Conservation (phyloP, 1,284 basidiomycete genomes). For the Dichomitus squalens region DNA sequence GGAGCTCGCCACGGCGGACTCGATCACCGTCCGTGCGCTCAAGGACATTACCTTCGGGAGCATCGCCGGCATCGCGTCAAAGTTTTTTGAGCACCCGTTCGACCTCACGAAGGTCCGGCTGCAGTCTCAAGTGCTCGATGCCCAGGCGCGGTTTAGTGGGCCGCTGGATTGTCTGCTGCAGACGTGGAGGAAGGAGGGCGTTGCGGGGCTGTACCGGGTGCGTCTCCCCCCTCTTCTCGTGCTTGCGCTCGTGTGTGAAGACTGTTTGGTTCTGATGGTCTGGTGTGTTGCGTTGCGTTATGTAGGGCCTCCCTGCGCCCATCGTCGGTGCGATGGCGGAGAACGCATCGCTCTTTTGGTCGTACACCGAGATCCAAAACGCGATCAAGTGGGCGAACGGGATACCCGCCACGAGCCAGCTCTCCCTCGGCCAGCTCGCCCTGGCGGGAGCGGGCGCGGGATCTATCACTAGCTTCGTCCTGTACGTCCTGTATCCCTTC, state of each 20-base stretch:
- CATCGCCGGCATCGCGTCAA: constrained; percentile 79
- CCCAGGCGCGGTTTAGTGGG: constrained; percentile 70
- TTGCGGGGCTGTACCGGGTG: constrained; percentile 80
- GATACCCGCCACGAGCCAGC: constrained; percentile 38
- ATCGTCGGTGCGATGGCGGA: constrained; percentile 90
- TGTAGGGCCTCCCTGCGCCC: constrained; percentile 85
- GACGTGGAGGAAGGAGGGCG: constrained; percentile 78
- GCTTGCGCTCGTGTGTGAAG: background rate
- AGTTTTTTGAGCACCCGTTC: constrained; percentile 86
- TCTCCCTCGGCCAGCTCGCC: constrained; percentile 67
- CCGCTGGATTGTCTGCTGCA: constrained; percentile 81
- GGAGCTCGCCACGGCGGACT: constrained; percentile 28
- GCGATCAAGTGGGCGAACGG: constrained; percentile 50
- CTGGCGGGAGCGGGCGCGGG: constrained; percentile 83
- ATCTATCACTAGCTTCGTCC: constrained; percentile 78
- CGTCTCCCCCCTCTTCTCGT: constrained; percentile 32
- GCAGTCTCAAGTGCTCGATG: constrained; percentile 81
- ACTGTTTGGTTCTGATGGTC: too few species aligned
- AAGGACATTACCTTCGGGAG: constrained; percentile 65
- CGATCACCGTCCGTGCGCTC: constrained; percentile 41
- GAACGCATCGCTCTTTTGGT: constrained; percentile 87
- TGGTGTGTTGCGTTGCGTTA: background rate
- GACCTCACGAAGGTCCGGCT: constrained; percentile 85
- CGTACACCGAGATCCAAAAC: constrained; percentile 84
- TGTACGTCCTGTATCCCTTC: constrained; percentile 52